phyloP scores from a whole-genome alignment of 768 basidiomycete species.

The Cyclocybe cylindracea region DNA sequence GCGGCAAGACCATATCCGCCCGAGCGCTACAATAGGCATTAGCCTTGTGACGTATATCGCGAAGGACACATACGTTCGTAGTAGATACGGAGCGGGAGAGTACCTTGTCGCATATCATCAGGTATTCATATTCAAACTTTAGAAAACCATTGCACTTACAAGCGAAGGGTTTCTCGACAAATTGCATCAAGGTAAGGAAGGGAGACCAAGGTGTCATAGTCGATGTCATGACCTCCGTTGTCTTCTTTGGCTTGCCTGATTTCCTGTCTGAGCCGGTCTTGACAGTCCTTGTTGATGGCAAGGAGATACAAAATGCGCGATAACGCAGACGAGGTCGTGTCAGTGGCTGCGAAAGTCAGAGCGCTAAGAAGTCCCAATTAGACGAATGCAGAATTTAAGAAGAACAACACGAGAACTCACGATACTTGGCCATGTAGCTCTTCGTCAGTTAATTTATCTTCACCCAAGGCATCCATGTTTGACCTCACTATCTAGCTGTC shows the following conservation, averaged over 20 bases:
- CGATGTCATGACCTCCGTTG: conserved; percentile 22
- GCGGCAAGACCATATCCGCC: conserved; percentile 41
- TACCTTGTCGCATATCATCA: conserved; percentile 16
- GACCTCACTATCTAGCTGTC: conserved; percentile 27
- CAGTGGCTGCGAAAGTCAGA: conserved; percentile 40
- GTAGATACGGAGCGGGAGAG: conserved; percentile 18
- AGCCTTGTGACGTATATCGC: not conserved
- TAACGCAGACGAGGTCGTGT: conserved; percentile 45
- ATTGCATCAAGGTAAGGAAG: conserved; percentile 41
- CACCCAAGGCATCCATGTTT: conserved; percentile 32
- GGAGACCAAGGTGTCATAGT: conserved; percentile 36
- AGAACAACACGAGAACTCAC: conserved; percentile 6
- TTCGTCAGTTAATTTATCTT: conserved; percentile 32
- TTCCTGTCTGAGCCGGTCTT: conserved; percentile 38
- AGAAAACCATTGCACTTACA: too few species aligned
- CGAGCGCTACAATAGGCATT: conserved; percentile 15
- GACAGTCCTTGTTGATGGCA: conserved; percentile 25
- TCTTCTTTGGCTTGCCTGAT: conserved; percentile 24
- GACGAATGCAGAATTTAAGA: not conserved
- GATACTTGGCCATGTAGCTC: conserved; percentile 35
- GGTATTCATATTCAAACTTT: too few species aligned
- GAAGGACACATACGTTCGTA: conserved; percentile 9
- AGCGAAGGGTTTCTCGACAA: too few species aligned
- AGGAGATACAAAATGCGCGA: conserved; percentile 36
- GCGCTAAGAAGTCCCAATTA: conserved; percentile 11